A percentile compares a stretch with the other conserved stretches of the same genome.
Evolutionary conservation across 768 basidiomycete species (phyloP).

Genomic region (Leccinum pellstonianum): DNA sequence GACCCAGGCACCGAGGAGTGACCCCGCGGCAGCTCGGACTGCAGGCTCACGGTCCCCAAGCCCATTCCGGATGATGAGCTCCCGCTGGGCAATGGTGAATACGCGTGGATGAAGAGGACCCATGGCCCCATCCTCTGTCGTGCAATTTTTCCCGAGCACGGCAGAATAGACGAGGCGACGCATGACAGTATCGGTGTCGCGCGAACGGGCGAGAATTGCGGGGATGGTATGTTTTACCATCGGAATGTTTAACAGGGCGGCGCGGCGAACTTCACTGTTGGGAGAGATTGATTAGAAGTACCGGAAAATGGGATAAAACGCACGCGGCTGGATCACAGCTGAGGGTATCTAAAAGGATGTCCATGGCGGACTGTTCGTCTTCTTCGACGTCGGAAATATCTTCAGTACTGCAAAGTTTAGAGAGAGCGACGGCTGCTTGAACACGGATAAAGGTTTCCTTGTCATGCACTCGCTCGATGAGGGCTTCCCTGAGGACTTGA

Average conservation of each 20-base stretch:
- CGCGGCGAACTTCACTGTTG: constrained; percentile 81
- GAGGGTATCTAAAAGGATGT: constrained; percentile 67
- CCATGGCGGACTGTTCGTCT: constrained; percentile 44
- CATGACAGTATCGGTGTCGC: constrained; percentile 73
- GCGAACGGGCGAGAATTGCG: constrained; percentile 67
- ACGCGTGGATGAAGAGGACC: constrained; percentile 62
- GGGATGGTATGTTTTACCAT: constrained; percentile 55
- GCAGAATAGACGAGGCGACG: constrained; percentile 72
- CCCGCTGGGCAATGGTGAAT: constrained; percentile 70
- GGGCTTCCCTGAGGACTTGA: constrained; percentile 50
- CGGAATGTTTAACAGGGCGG: constrained; percentile 70
- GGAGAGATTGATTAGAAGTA: neutral
- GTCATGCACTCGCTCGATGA: constrained; percentile 75
- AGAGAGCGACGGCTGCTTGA: constrained; percentile 77
- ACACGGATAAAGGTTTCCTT: constrained; percentile 76
- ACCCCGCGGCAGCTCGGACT: constrained; percentile 71
- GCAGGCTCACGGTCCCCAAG: constrained; percentile 79
- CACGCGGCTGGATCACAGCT: constrained; percentile 75
- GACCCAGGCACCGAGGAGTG: constrained; percentile 75
- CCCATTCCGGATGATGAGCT: constrained; percentile 76
- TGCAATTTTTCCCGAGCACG: constrained; percentile 49
- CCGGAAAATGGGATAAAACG: constrained; percentile 26
- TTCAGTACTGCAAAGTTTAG: constrained; percentile 73
- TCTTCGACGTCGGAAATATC: constrained; percentile 55
- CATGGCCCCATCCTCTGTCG: constrained; percentile 35